These are phyloP conservation scores for Microcera coccophila DNA, from an alignment of 2,329 filamentous ascomycete genomes.

Conservation along the genomic window DNA sequence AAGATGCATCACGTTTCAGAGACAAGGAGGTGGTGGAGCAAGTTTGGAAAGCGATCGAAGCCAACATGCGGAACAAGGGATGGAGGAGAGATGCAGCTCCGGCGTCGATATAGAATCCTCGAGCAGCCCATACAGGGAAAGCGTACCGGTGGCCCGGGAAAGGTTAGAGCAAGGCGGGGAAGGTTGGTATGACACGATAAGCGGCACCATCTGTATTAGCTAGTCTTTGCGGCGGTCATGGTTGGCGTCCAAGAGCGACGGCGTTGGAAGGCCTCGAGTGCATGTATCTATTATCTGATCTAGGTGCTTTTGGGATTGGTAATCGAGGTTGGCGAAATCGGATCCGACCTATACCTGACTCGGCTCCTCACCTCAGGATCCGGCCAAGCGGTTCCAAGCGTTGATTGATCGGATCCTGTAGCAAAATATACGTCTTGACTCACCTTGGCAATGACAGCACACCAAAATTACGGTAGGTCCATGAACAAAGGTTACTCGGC, in stretches of 20 bases:
- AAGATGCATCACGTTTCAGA: constrained; percentile 64
- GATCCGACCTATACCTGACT: not conserved
- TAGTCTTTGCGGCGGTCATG: constrained; percentile 8
- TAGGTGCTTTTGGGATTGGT: not conserved
- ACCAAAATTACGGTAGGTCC: not conserved
- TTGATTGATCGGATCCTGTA: not conserved
- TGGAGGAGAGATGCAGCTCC: constrained; percentile 73
- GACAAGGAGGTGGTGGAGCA: constrained; percentile 90
- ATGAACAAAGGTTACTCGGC: not conserved
- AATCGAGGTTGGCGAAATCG: not conserved
- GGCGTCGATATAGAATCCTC: constrained; percentile 40
- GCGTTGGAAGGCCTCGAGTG: constrained; percentile 23
- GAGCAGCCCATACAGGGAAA: constrained; percentile 1
- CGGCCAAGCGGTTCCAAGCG: not conserved
- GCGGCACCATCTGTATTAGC: constrained; percentile 13
- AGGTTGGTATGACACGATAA: constrained; percentile 1
- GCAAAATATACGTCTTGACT: not conserved
- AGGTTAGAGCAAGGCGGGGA: constrained; percentile 6
- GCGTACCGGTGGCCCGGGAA: constrained; percentile 3
- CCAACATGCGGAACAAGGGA: constrained; percentile 78
- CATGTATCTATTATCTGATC: not conserved
- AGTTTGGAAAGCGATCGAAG: constrained; percentile 87
- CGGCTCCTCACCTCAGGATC: not conserved
- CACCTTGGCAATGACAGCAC: not conserved
- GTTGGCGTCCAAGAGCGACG: constrained; percentile 26